These are phyloP conservation scores for Pichia sp. DNA, from an alignment of 1,139 yeast genomes.

Conservation along the genomic window DNA sequence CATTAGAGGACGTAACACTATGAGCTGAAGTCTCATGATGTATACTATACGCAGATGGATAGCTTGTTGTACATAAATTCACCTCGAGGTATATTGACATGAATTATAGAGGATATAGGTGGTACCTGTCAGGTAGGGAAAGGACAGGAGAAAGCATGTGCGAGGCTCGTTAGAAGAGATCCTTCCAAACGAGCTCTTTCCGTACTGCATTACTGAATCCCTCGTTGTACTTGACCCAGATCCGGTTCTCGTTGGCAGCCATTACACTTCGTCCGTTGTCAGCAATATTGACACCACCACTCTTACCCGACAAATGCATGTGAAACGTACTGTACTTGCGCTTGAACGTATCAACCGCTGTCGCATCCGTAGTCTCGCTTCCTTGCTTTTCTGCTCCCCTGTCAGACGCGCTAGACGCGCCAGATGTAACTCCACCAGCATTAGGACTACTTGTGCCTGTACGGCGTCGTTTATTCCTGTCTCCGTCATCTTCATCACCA, in stretches of 20 bases:
- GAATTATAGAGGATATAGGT: not conserved
- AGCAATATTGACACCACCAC: too few species aligned
- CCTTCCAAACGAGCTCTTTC: conserved; percentile 75
- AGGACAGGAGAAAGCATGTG: too few species aligned
- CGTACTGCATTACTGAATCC: conserved; percentile 94
- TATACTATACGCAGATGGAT: not conserved
- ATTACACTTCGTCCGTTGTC: too few species aligned
- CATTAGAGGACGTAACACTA: too few species aligned
- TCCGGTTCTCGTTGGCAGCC: conserved; percentile 32
- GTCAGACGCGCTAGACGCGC: too few species aligned
- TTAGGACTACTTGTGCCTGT: too few species aligned
- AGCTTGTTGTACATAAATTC: not conserved
- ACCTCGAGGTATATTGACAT: not conserved
- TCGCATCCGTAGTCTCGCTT: not conserved
- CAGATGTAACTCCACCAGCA: too few species aligned
- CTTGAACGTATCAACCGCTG: too few species aligned
- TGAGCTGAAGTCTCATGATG: too few species aligned
- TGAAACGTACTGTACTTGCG: too few species aligned
- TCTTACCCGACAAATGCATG: conserved; percentile 2
- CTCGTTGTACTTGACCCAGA: conserved; percentile 91
- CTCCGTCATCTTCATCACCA: conserved; percentile 1
- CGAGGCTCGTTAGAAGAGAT: too few species aligned
- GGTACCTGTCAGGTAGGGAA: too few species aligned
- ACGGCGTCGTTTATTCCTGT: conserved; percentile 8
- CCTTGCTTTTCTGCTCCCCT: not conserved